These are phyloP conservation scores for Pseudocercospora eumusae DNA, from an alignment of 2,329 filamentous ascomycete genomes.

Conservation along the genomic window DNA sequence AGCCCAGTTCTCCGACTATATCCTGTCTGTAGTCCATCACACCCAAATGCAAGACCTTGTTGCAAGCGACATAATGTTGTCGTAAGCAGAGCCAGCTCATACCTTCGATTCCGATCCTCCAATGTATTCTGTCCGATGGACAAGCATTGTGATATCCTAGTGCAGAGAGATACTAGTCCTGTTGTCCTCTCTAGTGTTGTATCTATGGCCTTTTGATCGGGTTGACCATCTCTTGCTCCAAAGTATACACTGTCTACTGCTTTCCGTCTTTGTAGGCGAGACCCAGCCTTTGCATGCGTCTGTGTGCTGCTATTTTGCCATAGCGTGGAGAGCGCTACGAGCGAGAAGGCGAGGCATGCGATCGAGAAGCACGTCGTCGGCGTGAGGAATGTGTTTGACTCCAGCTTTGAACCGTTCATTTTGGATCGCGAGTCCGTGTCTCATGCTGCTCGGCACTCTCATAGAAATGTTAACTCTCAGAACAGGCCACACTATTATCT, in stretches of 20 bases:
- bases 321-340: slow-evolving; percentile 29
- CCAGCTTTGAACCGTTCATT: slow-evolving; percentile 14
- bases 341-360: slow-evolving; percentile 33
- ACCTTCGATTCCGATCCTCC: background rate
- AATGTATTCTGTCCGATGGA: too few species aligned
- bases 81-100: slow-evolving; percentile 27
- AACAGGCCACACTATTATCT: background rate
- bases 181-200: background rate
- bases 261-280: slow-evolving; percentile 11
- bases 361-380: slow-evolving; percentile 33
- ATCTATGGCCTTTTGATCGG: background rate
- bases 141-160: background rate
- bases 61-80: slow-evolving; percentile 30
- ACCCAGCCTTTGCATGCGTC: background rate
- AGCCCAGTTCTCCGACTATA: slow-evolving; percentile 16
- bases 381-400: slow-evolving; percentile 22
- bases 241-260: slow-evolving; percentile 19
- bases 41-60: slow-evolving; percentile 15
- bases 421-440: background rate
- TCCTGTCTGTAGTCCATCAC: background rate
- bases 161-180: slow-evolving; percentile 12
- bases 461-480: too few species aligned
- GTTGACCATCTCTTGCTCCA: background rate
- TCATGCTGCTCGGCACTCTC: background rate
- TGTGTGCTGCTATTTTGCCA: slow-evolving; percentile 22